Percentiles rank a stretch among this genome's conserved stretches.
These are phyloP conservation scores for Xylaria sp. DNA, from an alignment of 2,329 filamentous ascomycete genomes.

Conservation along the genomic window DNA sequence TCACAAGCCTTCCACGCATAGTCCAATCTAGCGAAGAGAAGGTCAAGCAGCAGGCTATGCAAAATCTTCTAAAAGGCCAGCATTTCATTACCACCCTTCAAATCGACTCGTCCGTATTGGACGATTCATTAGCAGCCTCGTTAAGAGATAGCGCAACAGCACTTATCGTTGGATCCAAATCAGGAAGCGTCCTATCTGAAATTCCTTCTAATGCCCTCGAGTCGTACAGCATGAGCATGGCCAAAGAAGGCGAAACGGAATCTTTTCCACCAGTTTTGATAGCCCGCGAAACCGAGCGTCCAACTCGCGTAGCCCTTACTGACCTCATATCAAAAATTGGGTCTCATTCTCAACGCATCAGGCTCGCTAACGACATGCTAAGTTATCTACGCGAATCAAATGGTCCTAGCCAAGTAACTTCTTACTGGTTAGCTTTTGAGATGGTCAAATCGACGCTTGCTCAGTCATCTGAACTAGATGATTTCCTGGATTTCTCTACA, in stretches of 20 bases:
- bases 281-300: conserved; percentile 71
- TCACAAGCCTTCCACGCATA: conserved; percentile 79
- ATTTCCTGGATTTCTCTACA: conserved; percentile 70
- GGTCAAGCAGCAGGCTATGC: conserved; percentile 76
- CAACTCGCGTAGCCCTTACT: conserved; percentile 66
- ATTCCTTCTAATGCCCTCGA: conserved; percentile 46
- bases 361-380: conserved; percentile 72
- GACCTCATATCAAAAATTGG: conserved; percentile 67
- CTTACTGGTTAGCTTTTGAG: conserved; percentile 83
- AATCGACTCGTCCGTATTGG: conserved; percentile 72
- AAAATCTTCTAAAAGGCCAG: conserved; percentile 80
- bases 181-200: conserved; percentile 49
- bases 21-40: conserved; percentile 87
- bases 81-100: conserved; percentile 71
- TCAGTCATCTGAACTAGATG: conserved; percentile 66
- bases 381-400: conserved; percentile 68
- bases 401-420: conserved; percentile 70
- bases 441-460: conserved; percentile 69
- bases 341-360: conserved; percentile 66
- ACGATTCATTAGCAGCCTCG: conserved; percentile 72
- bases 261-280: conserved; percentile 71
- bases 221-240: conserved; percentile 46
- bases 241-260: conserved; percentile 36
- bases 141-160: conserved; percentile 77
- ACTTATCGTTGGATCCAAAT: conserved; percentile 51